Evolutionary conservation across 2,329 filamentous ascomycete species (phyloP), one percentile per base, ranked within the genome.

Genomic region (Fusarium subtropicale): DNA sequence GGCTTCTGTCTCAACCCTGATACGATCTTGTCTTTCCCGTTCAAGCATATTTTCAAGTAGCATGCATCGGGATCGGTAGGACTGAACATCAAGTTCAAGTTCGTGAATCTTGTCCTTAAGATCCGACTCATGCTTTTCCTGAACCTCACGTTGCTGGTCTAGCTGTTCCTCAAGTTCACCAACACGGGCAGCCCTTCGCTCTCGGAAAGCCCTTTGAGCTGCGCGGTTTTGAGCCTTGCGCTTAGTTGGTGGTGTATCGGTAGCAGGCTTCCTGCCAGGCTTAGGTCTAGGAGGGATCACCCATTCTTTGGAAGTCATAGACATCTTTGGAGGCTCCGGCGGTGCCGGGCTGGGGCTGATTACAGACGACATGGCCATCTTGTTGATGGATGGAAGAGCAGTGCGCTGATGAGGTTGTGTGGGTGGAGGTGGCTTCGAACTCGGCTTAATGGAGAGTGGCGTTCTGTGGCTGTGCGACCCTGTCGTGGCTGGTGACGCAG

Each of bases 151-250:
- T 46, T 88, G 82, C 63, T 89, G 85, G 6, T 90, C 87, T 9
- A 92, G 81, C 75, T 90, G 87, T 71, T 90, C 88, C 77, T 92
- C 89, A 33, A 92, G 81, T 76, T 91, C 94, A 39, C 91, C 90
- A 9, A 97, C 92, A 39, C 93, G 91, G 26, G 93, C 92, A 3
- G 93, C 93, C 68, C 95, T 88, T 60, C 95, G 87, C 80, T 97
- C 94, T 34, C 95, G 88, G 80, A 98, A 98, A 2, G 92, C 93
- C 61, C 95, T 86, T 81, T 98, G 95, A 5, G 95, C 95, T 47
- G 93, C 92, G 64, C 96, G 88, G 79, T 98, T 98, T 82, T 98
- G 96, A 2, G 93, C 92, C 83, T 97, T 97, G 71, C 96, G 89
- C 82, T 97, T 97, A 44, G 94, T 97, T 3, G 92, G 92, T 16